Evolutionary conservation across 2,329 filamentous ascomycete genomes (phyloP).

Genomic region (Coniochaeta sp.): DNA sequence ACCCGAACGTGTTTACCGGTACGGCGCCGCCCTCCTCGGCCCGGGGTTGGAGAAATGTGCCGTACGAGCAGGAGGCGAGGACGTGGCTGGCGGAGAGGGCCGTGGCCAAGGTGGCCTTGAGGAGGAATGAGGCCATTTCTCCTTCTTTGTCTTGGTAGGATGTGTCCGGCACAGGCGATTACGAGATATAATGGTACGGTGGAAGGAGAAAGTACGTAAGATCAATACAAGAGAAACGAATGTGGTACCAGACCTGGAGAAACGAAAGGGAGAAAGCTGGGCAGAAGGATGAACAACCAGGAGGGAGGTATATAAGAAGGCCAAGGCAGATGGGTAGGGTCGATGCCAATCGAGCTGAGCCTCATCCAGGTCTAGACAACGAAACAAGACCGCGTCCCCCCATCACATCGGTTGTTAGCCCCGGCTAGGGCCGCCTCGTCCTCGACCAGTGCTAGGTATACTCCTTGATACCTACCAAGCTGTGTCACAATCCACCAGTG

Average conservation of each 20-base stretch:
- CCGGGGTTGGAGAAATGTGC: constrained; percentile 27
- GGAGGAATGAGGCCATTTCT: background rate
- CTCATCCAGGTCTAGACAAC: too few relatives aligned
- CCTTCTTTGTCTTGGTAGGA: too few relatives aligned
- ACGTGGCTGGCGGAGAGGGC: constrained; percentile 19
- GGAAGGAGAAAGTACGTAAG: background rate
- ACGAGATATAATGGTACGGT: background rate
- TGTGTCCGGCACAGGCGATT: too few relatives aligned
- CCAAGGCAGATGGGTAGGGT: too few relatives aligned
- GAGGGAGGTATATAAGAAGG: background rate
- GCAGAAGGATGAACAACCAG: background rate
- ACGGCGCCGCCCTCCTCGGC: constrained; percentile 22
- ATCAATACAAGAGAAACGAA: too few relatives aligned
- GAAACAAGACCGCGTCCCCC: too few relatives aligned
- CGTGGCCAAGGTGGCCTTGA: constrained; percentile 4
- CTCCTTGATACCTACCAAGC: constrained; percentile 4
- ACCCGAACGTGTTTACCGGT: constrained; percentile 29
- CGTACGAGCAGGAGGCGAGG: constrained; percentile 31
- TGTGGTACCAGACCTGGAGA: background rate
- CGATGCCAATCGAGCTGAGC: too few relatives aligned
- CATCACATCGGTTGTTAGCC: too few relatives aligned
- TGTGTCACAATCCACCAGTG: background rate
- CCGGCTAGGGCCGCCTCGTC: background rate
- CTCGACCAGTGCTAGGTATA: background rate
- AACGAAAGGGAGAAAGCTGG: background rate